Evolutionary conservation across 2,329 filamentous ascomycete species (phyloP), one percentile per base, ranked within the genome.

Genomic region (Alternaria rosae): DNA sequence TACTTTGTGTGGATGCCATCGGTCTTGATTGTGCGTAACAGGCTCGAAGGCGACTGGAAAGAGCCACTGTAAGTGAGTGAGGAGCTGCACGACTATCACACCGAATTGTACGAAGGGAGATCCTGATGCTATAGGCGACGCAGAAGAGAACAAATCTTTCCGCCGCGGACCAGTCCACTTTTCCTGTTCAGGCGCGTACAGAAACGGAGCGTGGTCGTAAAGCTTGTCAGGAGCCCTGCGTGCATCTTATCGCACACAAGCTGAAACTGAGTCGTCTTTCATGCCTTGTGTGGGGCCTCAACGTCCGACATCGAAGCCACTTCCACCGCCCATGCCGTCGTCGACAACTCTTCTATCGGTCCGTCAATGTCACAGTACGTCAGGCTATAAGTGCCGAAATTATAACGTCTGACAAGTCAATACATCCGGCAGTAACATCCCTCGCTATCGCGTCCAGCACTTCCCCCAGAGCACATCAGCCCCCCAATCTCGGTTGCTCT

Each of bases 401-500:
- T 38, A 51, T 38, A 1, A 38, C 25, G 20, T 17, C 20, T 35
- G 47, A 25, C 41, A 43, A 43, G 41, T 43, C 20, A 43, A 43
- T 21, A 43, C 20, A 21, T 43, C 12, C 20, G 17, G 52, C 38
- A 43, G 25, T 44, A 32, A 32, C 28, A 7, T 17, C 26, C 26
- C 32, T 32, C 28, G 52, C 43, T 17, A 44, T 32, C 52, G 52
- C 25, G 41, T 54, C 26, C 10, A 45, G 41, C 47, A 32, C 20
- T 43, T 56, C 25, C 45, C 17, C 52, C 26, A 43, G n/a, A 11
- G n/a, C 52, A 43, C 52, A 54, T 43, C 25, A 21, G 25, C 52
- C 13, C 13, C 25, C 41, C 26, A 44, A 61, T 61, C 17, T 61
- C 58, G 58, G 54, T 61, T 61, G 41, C 45, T 43, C 42, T 44